phyloP scores from a whole-genome alignment of 306 rosid genomes.

The Castanea sativa region DNA sequence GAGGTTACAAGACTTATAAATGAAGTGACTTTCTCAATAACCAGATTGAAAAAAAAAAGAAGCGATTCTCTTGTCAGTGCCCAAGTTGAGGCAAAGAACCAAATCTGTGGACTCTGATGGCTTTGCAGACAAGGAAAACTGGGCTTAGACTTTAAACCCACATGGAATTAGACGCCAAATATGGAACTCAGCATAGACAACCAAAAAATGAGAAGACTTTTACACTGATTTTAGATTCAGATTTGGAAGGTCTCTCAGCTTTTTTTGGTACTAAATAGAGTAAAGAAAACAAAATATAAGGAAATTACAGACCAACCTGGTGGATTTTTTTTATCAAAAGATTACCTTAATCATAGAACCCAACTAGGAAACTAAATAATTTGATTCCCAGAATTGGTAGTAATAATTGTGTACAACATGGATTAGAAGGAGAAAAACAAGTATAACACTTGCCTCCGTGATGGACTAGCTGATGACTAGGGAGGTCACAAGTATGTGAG shows the following conservation, averaged over 20 bases:
- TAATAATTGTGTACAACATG: constrained; percentile 22
- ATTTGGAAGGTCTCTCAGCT: constrained; percentile 23
- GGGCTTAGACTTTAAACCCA: constrained; percentile 1
- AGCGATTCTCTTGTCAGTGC: not conserved
- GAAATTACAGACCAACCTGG: constrained; percentile 27
- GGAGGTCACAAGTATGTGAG: too few species aligned
- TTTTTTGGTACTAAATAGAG: constrained; percentile 15
- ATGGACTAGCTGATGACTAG: too few species aligned
- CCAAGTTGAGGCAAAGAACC: constrained; percentile 25
- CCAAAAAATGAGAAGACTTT: constrained; percentile 1
- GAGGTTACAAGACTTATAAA: not conserved
- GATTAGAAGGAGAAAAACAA: constrained; percentile 27
- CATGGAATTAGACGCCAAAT: constrained; percentile 25
- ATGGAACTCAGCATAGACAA: constrained; percentile 26
- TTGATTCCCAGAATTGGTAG: constrained; percentile 21
- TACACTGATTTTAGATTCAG: constrained; percentile 30
- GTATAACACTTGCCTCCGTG: too few species aligned
- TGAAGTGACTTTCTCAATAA: not conserved
- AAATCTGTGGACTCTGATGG: constrained; percentile 20
- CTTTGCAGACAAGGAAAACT: constrained; percentile 22
- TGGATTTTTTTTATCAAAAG: too few species aligned
- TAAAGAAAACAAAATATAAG: not conserved
- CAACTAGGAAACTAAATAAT: too few species aligned
- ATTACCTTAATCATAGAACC: too few species aligned
- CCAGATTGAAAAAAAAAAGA: constrained; percentile 23